Conservation (phyloP, 1,284 basidiomycete species). For the Fomitopsis betulina region DNA sequence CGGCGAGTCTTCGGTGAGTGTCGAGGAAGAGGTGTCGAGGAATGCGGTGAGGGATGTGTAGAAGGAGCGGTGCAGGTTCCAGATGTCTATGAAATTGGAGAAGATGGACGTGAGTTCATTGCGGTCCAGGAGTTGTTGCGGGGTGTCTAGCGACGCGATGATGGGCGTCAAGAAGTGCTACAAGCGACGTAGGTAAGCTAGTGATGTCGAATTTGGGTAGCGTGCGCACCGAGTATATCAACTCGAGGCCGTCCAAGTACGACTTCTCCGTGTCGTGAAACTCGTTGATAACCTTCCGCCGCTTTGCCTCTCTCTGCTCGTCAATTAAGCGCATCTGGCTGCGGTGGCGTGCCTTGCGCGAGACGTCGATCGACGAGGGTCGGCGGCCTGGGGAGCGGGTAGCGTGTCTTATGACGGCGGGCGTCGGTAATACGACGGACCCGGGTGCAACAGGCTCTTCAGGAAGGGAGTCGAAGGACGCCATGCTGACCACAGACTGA, state of each 20-base stretch:
- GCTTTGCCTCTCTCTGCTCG: slow-evolving; percentile 33
- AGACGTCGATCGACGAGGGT: slow-evolving; percentile 28
- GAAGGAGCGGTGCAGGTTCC: slow-evolving; percentile 84
- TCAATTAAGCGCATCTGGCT: slow-evolving; percentile 29
- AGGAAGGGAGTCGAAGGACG: slow-evolving; percentile 63
- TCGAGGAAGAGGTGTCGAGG: slow-evolving; percentile 30
- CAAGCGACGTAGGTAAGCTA: background rate
- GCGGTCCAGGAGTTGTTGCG: slow-evolving; percentile 64
- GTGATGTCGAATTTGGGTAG: background rate
- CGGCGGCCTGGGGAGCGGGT: slow-evolving; percentile 15
- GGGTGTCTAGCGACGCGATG: slow-evolving; percentile 61
- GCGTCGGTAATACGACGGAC: slow-evolving; percentile 12
- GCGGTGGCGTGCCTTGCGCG: slow-evolving; percentile 21
- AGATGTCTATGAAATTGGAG: slow-evolving; percentile 88
- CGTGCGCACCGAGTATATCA: slow-evolving; percentile 69
- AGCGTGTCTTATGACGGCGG: slow-evolving; percentile 19
- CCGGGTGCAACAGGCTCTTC: slow-evolving; percentile 35
- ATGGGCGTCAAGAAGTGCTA: slow-evolving; percentile 80
- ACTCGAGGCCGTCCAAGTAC: slow-evolving; percentile 75
- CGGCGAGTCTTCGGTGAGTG: slow-evolving; percentile 12
- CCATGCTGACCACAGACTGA: slow-evolving; percentile 61
- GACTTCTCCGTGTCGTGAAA: slow-evolving; percentile 77
- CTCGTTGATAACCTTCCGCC: slow-evolving; percentile 59
- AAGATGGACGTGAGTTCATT: slow-evolving; percentile 74
- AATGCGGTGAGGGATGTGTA: slow-evolving; percentile 53